Base-by-base conservation (phyloP, 2,329 filamentous ascomycete genomes). In the Didymella lethalis region DNA sequence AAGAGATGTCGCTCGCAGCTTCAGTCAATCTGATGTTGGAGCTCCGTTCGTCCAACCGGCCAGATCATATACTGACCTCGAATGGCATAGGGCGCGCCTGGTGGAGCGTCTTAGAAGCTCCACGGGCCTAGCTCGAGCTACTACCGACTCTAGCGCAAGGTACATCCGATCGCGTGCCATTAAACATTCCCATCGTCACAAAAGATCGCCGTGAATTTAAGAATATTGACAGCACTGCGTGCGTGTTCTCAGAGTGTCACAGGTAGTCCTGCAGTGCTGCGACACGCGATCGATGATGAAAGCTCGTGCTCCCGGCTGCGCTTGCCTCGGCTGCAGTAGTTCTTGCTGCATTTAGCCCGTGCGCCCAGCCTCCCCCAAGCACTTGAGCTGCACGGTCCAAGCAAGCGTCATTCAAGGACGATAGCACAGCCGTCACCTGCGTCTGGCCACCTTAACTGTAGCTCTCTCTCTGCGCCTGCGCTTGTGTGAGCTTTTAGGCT, bases 51-150 rank as follows among this genome's bases (percentile, higher is more conserved):
- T 57, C 47, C 51, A 54, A 45, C 36, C 26, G 32, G 50, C 48
- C 38, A 49, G 40, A 44, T 43, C 3, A 31, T 38, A 18, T 57
- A 46, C 40, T 41, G 54, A 44, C 49, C 47, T 41, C n/a, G 56
- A 46, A 41, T 54, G 60, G 45, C 63, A 63, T 63, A 66, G 65
- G 65, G 65, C 64, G 64, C 58, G n/a, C 20, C 8, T 23, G 53
- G 47, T 60, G 47, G 51, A 56, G 40, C 43, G 43, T 18, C 29
- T 36, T 23, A 52, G 20, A 45, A 31, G 23, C 41, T 45, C 50
- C 31, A 18, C 29, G 31, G 31, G 50, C 43, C 50, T 54, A 47
- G 43, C 50, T 40, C 43, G 16, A 23, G 31, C 25, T 47, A 25
- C 44, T 54, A 25, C 32, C 34, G 26, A 31, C 45, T 29, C 31